phyloP scores from a whole-genome alignment of 768 basidiomycete species.

The Tricholoma matsutake region DNA sequence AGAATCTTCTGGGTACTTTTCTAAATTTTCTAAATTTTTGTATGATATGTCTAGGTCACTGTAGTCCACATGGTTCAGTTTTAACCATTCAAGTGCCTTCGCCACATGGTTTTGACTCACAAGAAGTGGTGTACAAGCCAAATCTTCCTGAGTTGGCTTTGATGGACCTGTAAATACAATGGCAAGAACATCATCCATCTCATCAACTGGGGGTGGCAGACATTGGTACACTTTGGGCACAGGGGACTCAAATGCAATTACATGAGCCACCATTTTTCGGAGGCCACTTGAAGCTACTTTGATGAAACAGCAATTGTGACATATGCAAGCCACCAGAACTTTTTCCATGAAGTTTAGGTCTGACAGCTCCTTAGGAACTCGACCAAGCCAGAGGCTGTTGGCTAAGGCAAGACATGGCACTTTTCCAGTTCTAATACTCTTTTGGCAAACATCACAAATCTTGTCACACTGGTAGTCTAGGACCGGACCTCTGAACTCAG shows the following conservation, averaged over 20 bases:
- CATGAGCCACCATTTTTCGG: slow-evolving; percentile 26
- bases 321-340: slow-evolving; percentile 19
- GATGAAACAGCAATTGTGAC: slow-evolving; percentile 28
- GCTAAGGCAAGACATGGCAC: slow-evolving; percentile 23
- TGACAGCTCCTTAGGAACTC: slow-evolving; percentile 22
- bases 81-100: slow-evolving; percentile 29
- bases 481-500: slow-evolving; percentile 11
- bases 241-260: slow-evolving; percentile 24
- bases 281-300: slow-evolving; percentile 18
- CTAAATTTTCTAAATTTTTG: slow-evolving; percentile 17
- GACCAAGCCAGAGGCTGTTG: slow-evolving; percentile 33
- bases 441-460: slow-evolving; percentile 29
- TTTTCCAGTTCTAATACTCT: background rate
- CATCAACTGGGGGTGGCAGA: slow-evolving; percentile 18
- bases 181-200: slow-evolving; percentile 22
- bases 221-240: slow-evolving; percentile 20
- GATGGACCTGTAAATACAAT: slow-evolving; percentile 27
- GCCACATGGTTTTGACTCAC: slow-evolving; percentile 22
- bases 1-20: slow-evolving; percentile 19
- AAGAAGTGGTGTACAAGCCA: slow-evolving; percentile 25
- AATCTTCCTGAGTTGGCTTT: slow-evolving; percentile 15
- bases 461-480: slow-evolving; percentile 13
- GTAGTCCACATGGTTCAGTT: slow-evolving; percentile 32
- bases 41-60: slow-evolving; percentile 25
- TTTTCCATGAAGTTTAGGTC: slow-evolving; percentile 25